Evolutionary conservation across 352 stramenopile species (phyloP), one percentile per base, ranked within the genome.

Genomic region (Plasmopara viticola): DNA sequence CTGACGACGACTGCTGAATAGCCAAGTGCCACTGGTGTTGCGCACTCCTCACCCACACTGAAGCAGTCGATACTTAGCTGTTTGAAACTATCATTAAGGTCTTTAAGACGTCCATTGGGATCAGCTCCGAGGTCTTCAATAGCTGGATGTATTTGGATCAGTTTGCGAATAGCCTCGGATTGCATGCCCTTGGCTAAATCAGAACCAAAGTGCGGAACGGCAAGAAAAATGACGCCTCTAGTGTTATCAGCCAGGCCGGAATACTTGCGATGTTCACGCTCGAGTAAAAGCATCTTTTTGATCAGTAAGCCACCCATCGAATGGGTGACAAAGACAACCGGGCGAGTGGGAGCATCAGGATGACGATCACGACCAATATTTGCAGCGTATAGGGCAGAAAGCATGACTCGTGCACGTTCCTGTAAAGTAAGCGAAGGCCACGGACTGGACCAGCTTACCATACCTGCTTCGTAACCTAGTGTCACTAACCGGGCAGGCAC

Each of bases 271-370:
- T 74, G 55, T 28, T 80, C 66, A 44, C 48, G 53, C 8, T 78
- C 68, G 0, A 84, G 53, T 18, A 86, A 48, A 17, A 94, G 60
- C 77, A 94, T 89, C 56, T 88, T 88, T 63, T 94, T 94, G 31
- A 81, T 83, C 31, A 95, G 60, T 33, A 95, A 66, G 1, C 86
- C 86, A 29, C 86, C 86, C 79, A 95, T 92, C 13, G 83, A 94
- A 62, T 95, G 86, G 14, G 84, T 89, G 18, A 95, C 62, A 56
- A 95, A 95, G 25, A 95, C 56, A 14, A 95, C 72, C 0, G 82
- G 84, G 1, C 65, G 64, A 49, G 62, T 17, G 6, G 45, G 46
- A 15, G 33, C 28, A 0, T 49, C 56, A 0, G 44, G 38, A 6
- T 63, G 44, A 29, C 51, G 50, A 37, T 66, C 51, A 6, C 58